Conservation (phyloP, 495 filamentous ascomycete species). For the Tuber borchii region DNA sequence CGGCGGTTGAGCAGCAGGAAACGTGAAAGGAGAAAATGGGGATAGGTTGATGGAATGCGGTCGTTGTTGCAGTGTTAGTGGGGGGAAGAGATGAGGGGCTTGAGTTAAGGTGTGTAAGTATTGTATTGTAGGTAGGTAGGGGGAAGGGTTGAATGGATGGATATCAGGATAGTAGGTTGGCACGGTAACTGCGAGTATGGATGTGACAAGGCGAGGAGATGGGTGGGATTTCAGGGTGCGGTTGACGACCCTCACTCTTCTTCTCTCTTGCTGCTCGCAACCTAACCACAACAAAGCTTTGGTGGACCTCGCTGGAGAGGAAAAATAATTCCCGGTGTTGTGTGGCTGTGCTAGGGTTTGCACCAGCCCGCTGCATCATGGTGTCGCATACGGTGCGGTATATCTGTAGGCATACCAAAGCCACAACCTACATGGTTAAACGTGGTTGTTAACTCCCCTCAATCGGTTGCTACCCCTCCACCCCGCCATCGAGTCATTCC, state of each 20-base stretch:
- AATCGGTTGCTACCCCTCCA: constrained; percentile 29
- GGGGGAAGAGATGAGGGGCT: constrained; percentile 5
- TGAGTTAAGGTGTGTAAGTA: background rate
- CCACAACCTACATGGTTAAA: background rate
- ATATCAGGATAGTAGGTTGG: background rate
- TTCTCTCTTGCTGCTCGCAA: background rate
- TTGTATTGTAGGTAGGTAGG: background rate
- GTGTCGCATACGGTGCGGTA: background rate
- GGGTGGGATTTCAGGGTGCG: background rate
- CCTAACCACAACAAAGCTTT: constrained; percentile 1
- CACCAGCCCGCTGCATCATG: background rate
- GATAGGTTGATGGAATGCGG: background rate
- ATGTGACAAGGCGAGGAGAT: background rate
- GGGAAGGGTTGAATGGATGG: background rate
- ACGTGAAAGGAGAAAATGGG: background rate
- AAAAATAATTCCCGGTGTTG: background rate
- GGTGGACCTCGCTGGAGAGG: background rate
- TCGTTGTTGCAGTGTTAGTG: background rate
- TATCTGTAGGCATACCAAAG: background rate
- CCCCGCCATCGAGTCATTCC: constrained; percentile 34
- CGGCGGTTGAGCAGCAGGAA: background rate
- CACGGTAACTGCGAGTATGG: background rate
- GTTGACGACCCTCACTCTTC: constrained; percentile 1
- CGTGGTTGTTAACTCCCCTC: background rate
- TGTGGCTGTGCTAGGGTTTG: background rate